A percentile compares a stretch with the other conserved stretches of the same genome.
Evolutionary conservation across 768 basidiomycete genomes (phyloP).

Genomic region (Psilocybe azurescens): DNA sequence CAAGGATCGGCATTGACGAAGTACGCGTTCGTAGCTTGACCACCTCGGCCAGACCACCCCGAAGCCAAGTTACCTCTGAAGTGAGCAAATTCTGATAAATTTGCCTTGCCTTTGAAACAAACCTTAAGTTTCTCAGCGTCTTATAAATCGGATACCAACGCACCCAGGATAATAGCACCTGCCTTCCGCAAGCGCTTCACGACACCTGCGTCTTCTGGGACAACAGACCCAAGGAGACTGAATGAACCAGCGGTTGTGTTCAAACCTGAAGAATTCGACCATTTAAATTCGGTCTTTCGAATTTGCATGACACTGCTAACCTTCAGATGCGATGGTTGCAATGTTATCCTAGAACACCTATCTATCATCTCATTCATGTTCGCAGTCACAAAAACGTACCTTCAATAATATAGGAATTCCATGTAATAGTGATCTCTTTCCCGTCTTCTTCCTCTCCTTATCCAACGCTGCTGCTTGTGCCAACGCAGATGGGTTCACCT

Average conservation of each 20-base stretch:
- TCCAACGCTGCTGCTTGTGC: conserved; percentile 56
- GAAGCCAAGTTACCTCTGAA: conserved; percentile 48
- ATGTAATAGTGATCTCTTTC: conserved; percentile 54
- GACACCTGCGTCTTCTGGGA: conserved; percentile 51
- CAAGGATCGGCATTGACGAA: conserved; percentile 57
- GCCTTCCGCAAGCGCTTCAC: conserved; percentile 47
- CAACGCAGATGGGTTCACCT: conserved; percentile 59
- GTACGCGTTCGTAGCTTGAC: conserved; percentile 56
- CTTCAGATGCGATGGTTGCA: conserved; percentile 49
- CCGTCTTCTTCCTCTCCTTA: conserved; percentile 41
- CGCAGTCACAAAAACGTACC: conserved; percentile 26
- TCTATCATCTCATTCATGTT: not conserved
- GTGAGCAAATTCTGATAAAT: conserved; percentile 59
- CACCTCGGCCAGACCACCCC: conserved; percentile 65
- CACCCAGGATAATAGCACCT: conserved; percentile 52
- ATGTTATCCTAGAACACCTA: conserved; percentile 47
- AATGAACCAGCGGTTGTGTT: conserved; percentile 54
- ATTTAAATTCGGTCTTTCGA: not conserved
- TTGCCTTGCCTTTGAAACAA: conserved; percentile 50
- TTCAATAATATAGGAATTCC: conserved; percentile 61
- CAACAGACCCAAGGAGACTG: conserved; percentile 45
- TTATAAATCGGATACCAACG: not conserved
- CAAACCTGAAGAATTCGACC: conserved; percentile 35
- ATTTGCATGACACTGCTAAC: conserved; percentile 21
- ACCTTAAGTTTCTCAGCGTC: not conserved